Evolutionary conservation across 345 rosid species (phyloP), one percentile per base, ranked within the genome.

Genomic region (Microthlaspi erraticum): DNA sequence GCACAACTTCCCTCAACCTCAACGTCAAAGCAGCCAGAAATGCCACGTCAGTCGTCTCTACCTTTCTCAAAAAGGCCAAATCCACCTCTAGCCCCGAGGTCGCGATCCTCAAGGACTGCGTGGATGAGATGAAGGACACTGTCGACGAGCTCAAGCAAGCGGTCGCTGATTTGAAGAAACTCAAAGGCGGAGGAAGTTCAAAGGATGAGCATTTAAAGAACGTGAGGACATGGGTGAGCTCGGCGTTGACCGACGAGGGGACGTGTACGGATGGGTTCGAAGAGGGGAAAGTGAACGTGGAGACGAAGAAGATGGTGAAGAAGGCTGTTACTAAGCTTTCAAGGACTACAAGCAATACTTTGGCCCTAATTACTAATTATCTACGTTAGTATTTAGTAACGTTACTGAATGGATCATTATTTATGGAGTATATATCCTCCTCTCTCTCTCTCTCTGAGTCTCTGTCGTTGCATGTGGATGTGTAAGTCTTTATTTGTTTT

Each of bases 191-290:
- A 37, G 36, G 78, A 37, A 32, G 51, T 0, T 68, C 71, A 3
- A 6, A 50, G 59, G 68, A 66, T 57, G 75, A 78, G 48, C 85
- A 81, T 37, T 54, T 87, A 44, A 61, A 55, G 5, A 80, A 82
- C 48, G 71, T 85, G 10, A 66, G 77, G 79, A 87, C 89, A 0
- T 93, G 90, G 88, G 75, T 83, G 6, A 88, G 96, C 68, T 84
- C 89, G 0, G 90, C 92, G 4, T 66, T 88, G 38, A 90, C 98
- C 0, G 82, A 88, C 44, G 89, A 88, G 61, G 71, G 66, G 13
- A 86, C 93, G 9, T 90, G 97, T 73, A 81, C 83, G 18, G 97
- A 88, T 50, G 97, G 76, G 49, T 74, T 90, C 20, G 88, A 80
- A 4, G 96, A 68, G 9, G 17, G 18, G 72, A 71, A 70, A 11